These are phyloP conservation scores for Entamoeba invadens DNA, from an alignment of 208 protist genomes.

Conservation along the genomic window DNA sequence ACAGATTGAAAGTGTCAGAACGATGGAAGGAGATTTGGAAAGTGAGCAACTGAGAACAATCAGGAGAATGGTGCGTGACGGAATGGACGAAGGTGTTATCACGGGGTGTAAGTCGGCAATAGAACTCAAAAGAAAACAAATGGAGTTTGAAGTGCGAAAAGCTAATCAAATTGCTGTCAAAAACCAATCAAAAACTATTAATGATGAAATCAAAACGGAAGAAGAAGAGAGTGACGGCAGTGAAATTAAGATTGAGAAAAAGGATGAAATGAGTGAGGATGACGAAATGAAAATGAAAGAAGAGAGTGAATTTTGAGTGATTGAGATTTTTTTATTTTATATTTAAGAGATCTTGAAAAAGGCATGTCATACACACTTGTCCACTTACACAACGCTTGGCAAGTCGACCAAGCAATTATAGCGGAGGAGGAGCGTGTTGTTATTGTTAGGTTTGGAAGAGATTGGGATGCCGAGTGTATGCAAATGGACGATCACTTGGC, in stretches of 20 bases:
- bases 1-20: not conserved
- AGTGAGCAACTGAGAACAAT: not conserved
- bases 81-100: not conserved
- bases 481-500: conserved; percentile 16
- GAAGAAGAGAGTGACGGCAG: not conserved
- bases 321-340: too few relatives aligned
- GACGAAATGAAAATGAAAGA: too few relatives aligned
- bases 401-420: conserved; percentile 31
- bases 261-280: too few relatives aligned
- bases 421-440: conserved; percentile 10
- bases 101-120: not conserved
- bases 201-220: not conserved
- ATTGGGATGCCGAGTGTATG: conserved; percentile 24
- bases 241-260: too few relatives aligned
- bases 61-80: not conserved
- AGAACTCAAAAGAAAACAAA: not conserved
- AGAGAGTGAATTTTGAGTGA: too few relatives aligned
- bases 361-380: not conserved
- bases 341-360: too few relatives aligned
- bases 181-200: not conserved
- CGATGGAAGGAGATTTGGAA: not conserved
- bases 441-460: conserved; percentile 26
- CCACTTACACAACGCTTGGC: conserved; percentile 15
- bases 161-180: not conserved
- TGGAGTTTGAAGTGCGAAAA: not conserved